Percentiles rank a stretch among this genome's conserved stretches.
These are phyloP conservation scores for Globisporangium ultimum DNA, from an alignment of 352 stramenopile species.

Conservation along the genomic window DNA sequence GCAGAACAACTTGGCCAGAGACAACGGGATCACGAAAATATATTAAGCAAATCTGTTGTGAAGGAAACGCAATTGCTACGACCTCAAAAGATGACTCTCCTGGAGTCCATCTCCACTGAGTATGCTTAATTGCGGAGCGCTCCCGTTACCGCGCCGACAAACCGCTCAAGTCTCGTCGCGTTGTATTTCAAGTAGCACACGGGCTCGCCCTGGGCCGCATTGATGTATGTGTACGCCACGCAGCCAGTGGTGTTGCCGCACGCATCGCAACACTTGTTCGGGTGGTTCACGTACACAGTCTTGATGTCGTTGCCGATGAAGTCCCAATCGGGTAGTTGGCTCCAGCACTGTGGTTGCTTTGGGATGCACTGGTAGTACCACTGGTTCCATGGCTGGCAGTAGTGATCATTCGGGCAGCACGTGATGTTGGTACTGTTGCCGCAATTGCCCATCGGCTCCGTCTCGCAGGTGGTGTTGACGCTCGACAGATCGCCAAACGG, in stretches of 20 bases:
- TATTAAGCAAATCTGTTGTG: too few relatives aligned
- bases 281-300: slow-evolving; percentile 27
- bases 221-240: slow-evolving; percentile 48
- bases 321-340: slow-evolving; percentile 37
- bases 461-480: too few relatives aligned
- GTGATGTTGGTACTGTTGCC: slow-evolving; percentile 4
- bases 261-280: slow-evolving; percentile 32
- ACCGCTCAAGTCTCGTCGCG: too few relatives aligned
- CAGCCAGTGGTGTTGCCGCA: slow-evolving; percentile 38
- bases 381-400: slow-evolving; percentile 38
- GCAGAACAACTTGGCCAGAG: too few relatives aligned
- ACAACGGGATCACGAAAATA: too few relatives aligned
- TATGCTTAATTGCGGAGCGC: too few relatives aligned
- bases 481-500: too few relatives aligned
- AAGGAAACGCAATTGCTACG: too few relatives aligned
- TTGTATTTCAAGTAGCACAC: slow-evolving; percentile 24
- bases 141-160: too few relatives aligned
- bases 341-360: slow-evolving; percentile 30
- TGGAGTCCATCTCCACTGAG: too few relatives aligned
- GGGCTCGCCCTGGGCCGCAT: slow-evolving; percentile 3
- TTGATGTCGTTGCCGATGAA: slow-evolving; percentile 47
- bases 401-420: slow-evolving; percentile 30
- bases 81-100: too few relatives aligned
- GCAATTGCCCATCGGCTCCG: not conserved
- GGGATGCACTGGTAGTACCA: slow-evolving; percentile 39